Conservation (phyloP, 2,329 filamentous ascomycete species). For the Zasmidium cellare region DNA sequence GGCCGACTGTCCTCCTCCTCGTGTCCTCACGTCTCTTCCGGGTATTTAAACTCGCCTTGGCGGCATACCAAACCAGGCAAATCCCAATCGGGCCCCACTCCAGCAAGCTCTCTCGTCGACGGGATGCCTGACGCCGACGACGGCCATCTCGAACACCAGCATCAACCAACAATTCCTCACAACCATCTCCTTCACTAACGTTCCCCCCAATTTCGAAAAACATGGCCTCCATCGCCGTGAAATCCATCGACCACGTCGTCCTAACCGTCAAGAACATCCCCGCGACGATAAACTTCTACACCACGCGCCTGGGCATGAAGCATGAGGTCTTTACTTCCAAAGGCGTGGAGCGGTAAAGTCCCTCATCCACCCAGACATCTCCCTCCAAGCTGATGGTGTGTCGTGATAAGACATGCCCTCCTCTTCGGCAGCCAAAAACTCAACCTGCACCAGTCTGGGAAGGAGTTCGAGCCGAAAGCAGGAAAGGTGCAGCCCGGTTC, state of each 20-base stretch:
- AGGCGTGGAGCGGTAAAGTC: slow-evolving; percentile 25
- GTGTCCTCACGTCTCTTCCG: too few species aligned
- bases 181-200: too few species aligned
- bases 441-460: slow-evolving; percentile 57
- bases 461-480: slow-evolving; percentile 63
- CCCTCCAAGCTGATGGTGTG: background rate
- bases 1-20: too few species aligned
- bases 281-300: slow-evolving; percentile 57
- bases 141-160: background rate
- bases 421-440: slow-evolving; percentile 62
- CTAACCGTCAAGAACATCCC: slow-evolving; percentile 57
- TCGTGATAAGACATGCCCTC: slow-evolving; percentile 58
- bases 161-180: background rate
- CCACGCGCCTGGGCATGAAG: slow-evolving; percentile 57
- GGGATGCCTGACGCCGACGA: background rate
- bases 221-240: slow-evolving; percentile 31
- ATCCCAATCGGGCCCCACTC: background rate
- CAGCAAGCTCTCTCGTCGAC: too few species aligned
- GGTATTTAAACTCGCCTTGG: background rate
- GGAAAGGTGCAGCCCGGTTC: slow-evolving; percentile 54
- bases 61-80: background rate
- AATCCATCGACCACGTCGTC: slow-evolving; percentile 61
- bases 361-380: background rate
- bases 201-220: too few species aligned
- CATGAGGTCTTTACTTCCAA: slow-evolving; percentile 52